phyloP scores from a whole-genome alignment of 495 filamentous ascomycete species.

The Achaetomiella virescens region DNA sequence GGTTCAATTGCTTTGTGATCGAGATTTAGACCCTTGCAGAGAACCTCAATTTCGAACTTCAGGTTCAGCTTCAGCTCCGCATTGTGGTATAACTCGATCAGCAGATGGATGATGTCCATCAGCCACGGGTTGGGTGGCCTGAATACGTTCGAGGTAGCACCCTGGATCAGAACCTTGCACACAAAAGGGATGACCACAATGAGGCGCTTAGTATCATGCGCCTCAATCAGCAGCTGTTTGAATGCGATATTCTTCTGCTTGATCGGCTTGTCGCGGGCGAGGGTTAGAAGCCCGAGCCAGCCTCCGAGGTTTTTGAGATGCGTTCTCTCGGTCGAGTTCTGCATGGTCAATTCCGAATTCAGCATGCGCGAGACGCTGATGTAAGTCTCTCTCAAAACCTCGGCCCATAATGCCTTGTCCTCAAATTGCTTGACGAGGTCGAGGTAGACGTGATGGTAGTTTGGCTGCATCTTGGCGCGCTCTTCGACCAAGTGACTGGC shows the following conservation, averaged over 20 bases:
- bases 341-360: constrained; percentile 79
- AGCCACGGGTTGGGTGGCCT: constrained; percentile 93
- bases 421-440: constrained; percentile 80
- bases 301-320: constrained; percentile 86
- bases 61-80: constrained; percentile 92
- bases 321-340: constrained; percentile 69
- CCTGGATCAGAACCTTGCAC: constrained; percentile 86
- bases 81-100: constrained; percentile 86
- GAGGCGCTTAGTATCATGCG: constrained; percentile 80
- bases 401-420: constrained; percentile 69
- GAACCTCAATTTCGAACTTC: constrained; percentile 96
- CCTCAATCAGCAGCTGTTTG: constrained; percentile 89
- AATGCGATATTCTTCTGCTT: constrained; percentile 96
- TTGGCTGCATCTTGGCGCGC: constrained; percentile 92
- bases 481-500: constrained; percentile 92
- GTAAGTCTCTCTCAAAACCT: constrained; percentile 92
- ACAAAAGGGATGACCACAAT: constrained; percentile 92
- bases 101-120: constrained; percentile 82
- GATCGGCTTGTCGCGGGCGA: constrained; percentile 92
- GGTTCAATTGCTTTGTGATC: constrained; percentile 84
- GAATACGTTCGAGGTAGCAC: constrained; percentile 79
- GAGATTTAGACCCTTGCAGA: constrained; percentile 85
- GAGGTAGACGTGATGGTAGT: constrained; percentile 88
- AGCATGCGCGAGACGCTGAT: constrained; percentile 75
- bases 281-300: constrained; percentile 90